Base-by-base conservation (phyloP, 2,329 filamentous ascomycete genomes). In the Pseudocercospora fuligena region DNA sequence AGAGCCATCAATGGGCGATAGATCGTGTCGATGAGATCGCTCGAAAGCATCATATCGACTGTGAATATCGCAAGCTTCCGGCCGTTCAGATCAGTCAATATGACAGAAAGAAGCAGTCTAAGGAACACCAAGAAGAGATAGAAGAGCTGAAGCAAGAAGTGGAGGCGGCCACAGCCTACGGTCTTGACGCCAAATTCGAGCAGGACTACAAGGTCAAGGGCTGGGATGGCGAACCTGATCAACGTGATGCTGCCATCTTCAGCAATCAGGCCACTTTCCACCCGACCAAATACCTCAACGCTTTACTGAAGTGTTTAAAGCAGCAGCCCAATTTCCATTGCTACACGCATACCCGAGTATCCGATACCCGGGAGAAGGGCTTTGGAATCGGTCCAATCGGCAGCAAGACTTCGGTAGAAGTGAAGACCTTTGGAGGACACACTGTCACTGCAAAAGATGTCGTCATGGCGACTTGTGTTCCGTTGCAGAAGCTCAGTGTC, bases 1-100 rank as follows among this genome's bases (percentile, higher is more conserved):
- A 88, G 16, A 86, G 84, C 27, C 85, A 88, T 63, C 78, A 79
- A 0, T 88, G 85, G 83, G 86, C 85, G 0, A 70, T 87, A 11
- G 78, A 84, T 23, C 80, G 80, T 0, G 79, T 88, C 0, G 85
- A 84, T 0, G 81, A 87, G 64, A 77, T 88, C 2, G 77, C 81
- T 0, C 77, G 79, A 63, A 73, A 83, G 67, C 77, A 87, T 5
- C 81, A 80, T 3, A 85, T 88, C 33, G 84, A 87, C 0, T 88
- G 86, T 75, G 85, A 87, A 68, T 88, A 86, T 72, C 81, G 85
- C 6, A 76, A 76, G 40, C 70, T 88, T 2, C 82, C 80, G 0
- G 84, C 77, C 0, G 85, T 85, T 67, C 77, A 84, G 43, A 77
- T 88, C 4, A 86, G 84, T 1, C 82, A 86, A 71, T 85, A 83